Evolutionary conservation across 148 eudicot genomes (phyloP), one percentile per base, ranked within the genome.

Genomic region (Chenopodium formosanum): DNA sequence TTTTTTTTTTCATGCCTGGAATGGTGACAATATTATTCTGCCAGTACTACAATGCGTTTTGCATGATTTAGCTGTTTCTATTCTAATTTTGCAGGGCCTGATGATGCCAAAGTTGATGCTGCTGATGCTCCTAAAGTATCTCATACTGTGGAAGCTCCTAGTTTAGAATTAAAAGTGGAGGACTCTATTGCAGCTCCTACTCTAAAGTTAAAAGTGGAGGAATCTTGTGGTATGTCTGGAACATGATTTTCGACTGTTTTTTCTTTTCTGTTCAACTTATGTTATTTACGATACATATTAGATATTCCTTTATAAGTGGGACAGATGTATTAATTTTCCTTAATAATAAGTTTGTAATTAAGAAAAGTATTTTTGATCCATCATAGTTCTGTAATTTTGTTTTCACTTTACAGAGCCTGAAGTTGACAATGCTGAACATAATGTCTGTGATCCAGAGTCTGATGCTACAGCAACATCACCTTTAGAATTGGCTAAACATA

Each of bases 51-150:
- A 22, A 37, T 20, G 62, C 22, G 23, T 80, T 4, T 13, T n/a
- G 22, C 50, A 34, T 72, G 22, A 37, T 22, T 72, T n/a, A 37
- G 10, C 62, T 25, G 17, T 60, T 63, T 19, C 34, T 22, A 1
- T 40, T n/a, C 23, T 71, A 56, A 40, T 44, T 52, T 79, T 68
- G 48, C 82, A 80, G 82, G 52, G n/a, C 52, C 14, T 72, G 69
- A 34, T 17, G 62, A 46, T 34, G 68, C 50, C 20, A 44, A 70
- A 29, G 48, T 31, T 31, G 64, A 69, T 68, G 74, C 32, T 31
- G 37, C 74, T 67, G 73, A 78, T 46, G 73, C 80, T 66, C 25
- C 73, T 44, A 22, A 27, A 48, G 64, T 25, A 23, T 53, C 48
- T 13, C 4, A 9, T 66, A 70, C 29, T 53, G 19, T 47, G 31